Percentiles rank a stretch among this genome's conserved stretches.
These are phyloP conservation scores for Warburgia ugandensis DNA, from an alignment of 164 flowering plant species.

Conservation along the genomic window DNA sequence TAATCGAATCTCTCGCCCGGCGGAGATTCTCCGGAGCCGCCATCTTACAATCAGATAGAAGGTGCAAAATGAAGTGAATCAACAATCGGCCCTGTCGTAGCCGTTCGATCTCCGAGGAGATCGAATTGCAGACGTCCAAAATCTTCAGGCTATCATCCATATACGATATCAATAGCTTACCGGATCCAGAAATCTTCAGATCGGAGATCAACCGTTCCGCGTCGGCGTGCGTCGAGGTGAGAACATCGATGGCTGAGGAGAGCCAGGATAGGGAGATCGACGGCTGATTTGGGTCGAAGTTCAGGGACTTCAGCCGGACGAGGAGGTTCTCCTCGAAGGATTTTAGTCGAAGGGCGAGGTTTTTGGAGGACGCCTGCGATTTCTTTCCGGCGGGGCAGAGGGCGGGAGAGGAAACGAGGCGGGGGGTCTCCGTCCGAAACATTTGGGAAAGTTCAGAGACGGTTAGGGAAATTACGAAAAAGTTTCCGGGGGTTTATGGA, in stretches of 20 bases:
- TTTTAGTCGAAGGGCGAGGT: conserved; percentile 13
- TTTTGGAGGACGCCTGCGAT: not conserved
- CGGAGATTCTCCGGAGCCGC: conserved; percentile 21
- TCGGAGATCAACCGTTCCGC: conserved; percentile 16
- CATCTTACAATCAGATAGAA: conserved; percentile 4
- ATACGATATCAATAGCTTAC: conserved; percentile 3
- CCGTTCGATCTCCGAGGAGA: conserved; percentile 25
- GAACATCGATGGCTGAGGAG: conserved; percentile 23
- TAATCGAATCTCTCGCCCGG: conserved; percentile 17
- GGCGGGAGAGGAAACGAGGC: not conserved
- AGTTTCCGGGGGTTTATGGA: no score
- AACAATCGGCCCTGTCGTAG: conserved; percentile 19
- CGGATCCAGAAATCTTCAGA: not conserved
- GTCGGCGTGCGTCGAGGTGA: conserved; percentile 23
- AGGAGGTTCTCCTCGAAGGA: conserved; percentile 26
- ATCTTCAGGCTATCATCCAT: conserved; percentile 25
- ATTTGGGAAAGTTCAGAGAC: no score
- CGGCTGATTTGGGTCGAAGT: no score
- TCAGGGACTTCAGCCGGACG: conserved; percentile 18
- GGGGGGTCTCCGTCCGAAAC: not conserved
- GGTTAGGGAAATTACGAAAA: no score
- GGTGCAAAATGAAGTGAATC: conserved; percentile 14
- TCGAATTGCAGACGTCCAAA: conserved; percentile 33
- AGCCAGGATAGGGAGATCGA: conserved; percentile 23
- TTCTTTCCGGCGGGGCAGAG: not conserved